Base-by-base conservation (phyloP, 1,284 basidiomycete species). In the Melampsora larici-populina region DNA sequence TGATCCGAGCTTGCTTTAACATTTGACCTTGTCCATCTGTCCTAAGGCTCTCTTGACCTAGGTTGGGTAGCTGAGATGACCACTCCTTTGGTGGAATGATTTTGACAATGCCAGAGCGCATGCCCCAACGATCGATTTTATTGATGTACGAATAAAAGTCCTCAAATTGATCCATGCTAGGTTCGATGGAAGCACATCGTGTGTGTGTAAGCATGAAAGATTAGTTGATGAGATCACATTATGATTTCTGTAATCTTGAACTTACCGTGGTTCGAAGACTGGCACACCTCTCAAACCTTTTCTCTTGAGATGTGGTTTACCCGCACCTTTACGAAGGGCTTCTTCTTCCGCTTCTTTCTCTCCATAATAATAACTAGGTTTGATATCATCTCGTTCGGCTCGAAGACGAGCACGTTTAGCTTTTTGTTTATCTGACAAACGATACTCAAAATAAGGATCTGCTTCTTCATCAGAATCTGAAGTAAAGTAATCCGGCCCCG, bases 81-180 rank as follows among this genome's bases (percentile, higher is more conserved):
- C 95, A 97, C 87, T 95, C 92, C 81, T 89, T 88, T 1, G 94
- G 94, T 58, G 94, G 94, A 79, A 97, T 91, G 80, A 97, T 89
- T 85, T 97, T 97, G 79, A 94, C 90, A 79, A 97, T 95, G 26
- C 94, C 94, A 80, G 92, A 93, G 75, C 87, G 87, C 83, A 87
- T 88, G 0, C 94, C 94, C 92, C 95, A 97, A 76, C 88, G 88
- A 83, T 94, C 92, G 55, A 97, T 88, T 78, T 85, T 88, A 79
- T 89, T 90, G 88, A 96, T 90, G 84, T 94, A 97, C 4, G 84
- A 89, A 82, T 95, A 93, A 83, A 96, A 96, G 83, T 96, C 92
- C 81, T 87, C 82, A 26, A 58, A 70, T 49, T 76, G 66, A 17
- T 76, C 74, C 64, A 75, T 75, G n/a, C 72, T 75, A 68, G n/a